Evolutionary conservation across 1,139 yeast genomes (phyloP).

Genomic region (Yarrowia galli): DNA sequence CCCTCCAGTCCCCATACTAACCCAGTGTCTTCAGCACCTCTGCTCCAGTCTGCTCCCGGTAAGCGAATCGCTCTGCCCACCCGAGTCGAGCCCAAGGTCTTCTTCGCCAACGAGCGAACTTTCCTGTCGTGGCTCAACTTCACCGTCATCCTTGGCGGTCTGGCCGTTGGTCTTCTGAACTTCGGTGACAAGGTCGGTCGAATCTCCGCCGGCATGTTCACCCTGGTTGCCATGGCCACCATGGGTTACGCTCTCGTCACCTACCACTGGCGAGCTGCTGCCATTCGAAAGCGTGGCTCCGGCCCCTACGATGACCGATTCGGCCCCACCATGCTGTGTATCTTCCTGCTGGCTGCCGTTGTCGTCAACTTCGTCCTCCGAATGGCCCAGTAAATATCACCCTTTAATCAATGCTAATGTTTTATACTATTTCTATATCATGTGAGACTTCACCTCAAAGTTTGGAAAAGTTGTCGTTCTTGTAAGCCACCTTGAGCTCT

Average conservation of each 20-base stretch:
- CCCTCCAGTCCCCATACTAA: neutral
- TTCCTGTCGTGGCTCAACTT: conserved; percentile 97
- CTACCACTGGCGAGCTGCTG: conserved; percentile 99
- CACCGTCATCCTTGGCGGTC: conserved; percentile 95
- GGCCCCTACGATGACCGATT: conserved; percentile 98
- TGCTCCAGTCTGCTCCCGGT: conserved; percentile 69
- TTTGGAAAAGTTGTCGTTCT: conserved; percentile 21
- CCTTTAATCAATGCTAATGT: conserved; percentile 26
- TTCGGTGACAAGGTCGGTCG: conserved; percentile 95
- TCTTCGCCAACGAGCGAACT: conserved; percentile 95
- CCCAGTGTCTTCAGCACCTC: conserved; percentile 65
- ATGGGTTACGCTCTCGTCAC: conserved; percentile 95
- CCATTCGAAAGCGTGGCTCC: conserved; percentile 94
- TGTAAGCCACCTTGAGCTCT: conserved; percentile 29
- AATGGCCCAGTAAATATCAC: conserved; percentile 55
- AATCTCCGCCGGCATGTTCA: conserved; percentile 91
- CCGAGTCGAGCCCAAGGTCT: conserved; percentile 97
- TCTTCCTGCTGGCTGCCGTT: conserved; percentile 90
- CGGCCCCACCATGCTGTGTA: conserved; percentile 98
- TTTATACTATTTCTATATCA: neutral
- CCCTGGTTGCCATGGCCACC: conserved; percentile 92
- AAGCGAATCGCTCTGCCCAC: conserved; percentile 98
- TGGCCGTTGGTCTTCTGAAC: conserved; percentile 93
- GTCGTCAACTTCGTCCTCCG: conserved; percentile 89
- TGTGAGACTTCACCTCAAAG: neutral